Evolutionary conservation across 768 basidiomycete species (phyloP).

Genomic region (Suillus alpinus): DNA sequence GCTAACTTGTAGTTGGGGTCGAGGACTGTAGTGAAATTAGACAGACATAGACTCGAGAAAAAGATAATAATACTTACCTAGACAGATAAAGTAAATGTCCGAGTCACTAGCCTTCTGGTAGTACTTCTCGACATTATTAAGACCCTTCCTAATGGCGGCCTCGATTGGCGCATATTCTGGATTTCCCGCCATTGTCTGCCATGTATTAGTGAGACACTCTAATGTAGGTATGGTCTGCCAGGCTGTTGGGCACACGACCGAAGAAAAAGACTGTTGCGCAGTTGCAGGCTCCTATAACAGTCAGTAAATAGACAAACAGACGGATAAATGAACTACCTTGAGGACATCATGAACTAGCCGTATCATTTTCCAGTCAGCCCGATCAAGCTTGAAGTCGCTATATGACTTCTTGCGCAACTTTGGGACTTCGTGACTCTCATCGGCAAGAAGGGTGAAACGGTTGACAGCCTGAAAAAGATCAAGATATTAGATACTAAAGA

Average conservation of each 20-base stretch:
- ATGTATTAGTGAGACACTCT: background rate
- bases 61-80: background rate
- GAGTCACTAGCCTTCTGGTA: background rate
- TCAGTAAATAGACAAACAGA: background rate
- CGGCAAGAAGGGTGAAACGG: constrained; percentile 6
- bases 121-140: background rate
- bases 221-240: background rate
- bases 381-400: constrained; percentile 17
- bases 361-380: constrained; percentile 24
- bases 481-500: background rate
- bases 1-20: constrained; percentile 14
- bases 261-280: background rate
- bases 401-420: constrained; percentile 6
- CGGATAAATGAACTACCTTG: background rate
- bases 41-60: background rate
- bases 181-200: background rate
- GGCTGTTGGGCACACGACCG: background rate
- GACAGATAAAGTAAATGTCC: background rate
- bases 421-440: constrained; percentile 21
- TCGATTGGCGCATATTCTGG: background rate
- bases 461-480: background rate
- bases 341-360: constrained; percentile 18
- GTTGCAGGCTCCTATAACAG: background rate
- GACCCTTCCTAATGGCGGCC: background rate
- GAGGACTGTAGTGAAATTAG: constrained; percentile 2